A percentile compares a stretch with the other conserved stretches of the same genome.
These are phyloP conservation scores for Torulaspora globosa DNA, from an alignment of 1,139 yeast genomes.

Conservation along the genomic window DNA sequence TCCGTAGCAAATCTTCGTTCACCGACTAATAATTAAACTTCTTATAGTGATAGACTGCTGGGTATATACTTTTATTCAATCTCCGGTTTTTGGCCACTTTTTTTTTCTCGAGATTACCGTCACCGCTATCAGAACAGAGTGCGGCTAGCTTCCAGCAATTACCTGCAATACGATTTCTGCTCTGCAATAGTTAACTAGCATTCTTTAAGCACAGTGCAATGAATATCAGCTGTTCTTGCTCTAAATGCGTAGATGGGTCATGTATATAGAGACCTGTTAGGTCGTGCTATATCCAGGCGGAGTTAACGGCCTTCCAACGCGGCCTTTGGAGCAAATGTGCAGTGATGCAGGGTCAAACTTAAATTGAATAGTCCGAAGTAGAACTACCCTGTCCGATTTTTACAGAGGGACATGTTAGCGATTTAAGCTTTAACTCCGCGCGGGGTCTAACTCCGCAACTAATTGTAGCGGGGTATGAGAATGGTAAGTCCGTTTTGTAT, in stretches of 20 bases:
- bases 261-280: no score
- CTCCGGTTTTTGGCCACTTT: background rate
- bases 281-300: background rate
- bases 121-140: no score
- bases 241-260: no score
- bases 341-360: background rate
- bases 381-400: background rate
- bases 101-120: no score
- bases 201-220: no score
- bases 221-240: no score
- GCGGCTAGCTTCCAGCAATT: no score
- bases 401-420: background rate
- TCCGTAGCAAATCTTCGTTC: conserved; percentile 47
- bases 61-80: background rate
- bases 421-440: conserved; percentile 1
- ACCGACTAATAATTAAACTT: conserved; percentile 27
- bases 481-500: background rate
- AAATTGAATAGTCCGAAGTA: background rate
- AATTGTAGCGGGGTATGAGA: background rate
- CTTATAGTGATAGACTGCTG: background rate
- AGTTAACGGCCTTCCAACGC: background rate
- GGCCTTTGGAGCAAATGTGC: no score
- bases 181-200: no score
- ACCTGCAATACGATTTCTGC: no score
- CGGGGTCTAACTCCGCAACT: conserved; percentile 3